Conservation (phyloP, 257 asterid species). For the Thymus mandschuricus region DNA sequence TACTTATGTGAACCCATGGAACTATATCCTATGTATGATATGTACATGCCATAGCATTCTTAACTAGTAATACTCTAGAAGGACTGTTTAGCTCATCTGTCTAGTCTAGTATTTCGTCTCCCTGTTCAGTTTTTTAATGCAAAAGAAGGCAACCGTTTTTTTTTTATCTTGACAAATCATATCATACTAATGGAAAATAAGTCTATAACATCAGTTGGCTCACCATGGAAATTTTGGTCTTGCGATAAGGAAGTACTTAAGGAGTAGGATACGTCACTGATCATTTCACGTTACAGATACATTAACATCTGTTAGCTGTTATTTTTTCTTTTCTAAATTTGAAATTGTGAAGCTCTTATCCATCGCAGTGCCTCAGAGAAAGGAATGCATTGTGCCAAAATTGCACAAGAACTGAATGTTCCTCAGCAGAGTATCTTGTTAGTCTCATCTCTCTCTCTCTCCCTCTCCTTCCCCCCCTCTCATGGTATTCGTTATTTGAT, state of each 20-base stretch:
- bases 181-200: slow-evolving; percentile 4
- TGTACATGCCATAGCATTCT: not conserved
- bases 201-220: not conserved
- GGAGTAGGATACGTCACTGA: slow-evolving; percentile 1
- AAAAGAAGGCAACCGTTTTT: not conserved
- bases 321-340: not conserved
- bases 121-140: not conserved
- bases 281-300: not conserved
- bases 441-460: slow-evolving; percentile 1
- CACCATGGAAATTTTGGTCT: not conserved
- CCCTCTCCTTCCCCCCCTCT: not conserved
- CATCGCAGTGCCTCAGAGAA: slow-evolving; percentile 56
- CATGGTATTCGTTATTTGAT: slow-evolving; percentile 14
- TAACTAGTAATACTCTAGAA: not conserved
- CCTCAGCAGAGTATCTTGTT: slow-evolving; percentile 62
- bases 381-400: slow-evolving; percentile 69
- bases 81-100: slow-evolving; percentile 8
- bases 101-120: not conserved
- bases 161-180: slow-evolving; percentile 11
- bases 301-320: not conserved
- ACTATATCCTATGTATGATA: not conserved
- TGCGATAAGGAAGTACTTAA: not conserved
- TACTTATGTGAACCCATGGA: not conserved
- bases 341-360: slow-evolving; percentile 17
- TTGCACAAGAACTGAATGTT: slow-evolving; percentile 53